Base-by-base conservation (phyloP, 352 stramenopile species). In the Phytophthora constricta region DNA sequence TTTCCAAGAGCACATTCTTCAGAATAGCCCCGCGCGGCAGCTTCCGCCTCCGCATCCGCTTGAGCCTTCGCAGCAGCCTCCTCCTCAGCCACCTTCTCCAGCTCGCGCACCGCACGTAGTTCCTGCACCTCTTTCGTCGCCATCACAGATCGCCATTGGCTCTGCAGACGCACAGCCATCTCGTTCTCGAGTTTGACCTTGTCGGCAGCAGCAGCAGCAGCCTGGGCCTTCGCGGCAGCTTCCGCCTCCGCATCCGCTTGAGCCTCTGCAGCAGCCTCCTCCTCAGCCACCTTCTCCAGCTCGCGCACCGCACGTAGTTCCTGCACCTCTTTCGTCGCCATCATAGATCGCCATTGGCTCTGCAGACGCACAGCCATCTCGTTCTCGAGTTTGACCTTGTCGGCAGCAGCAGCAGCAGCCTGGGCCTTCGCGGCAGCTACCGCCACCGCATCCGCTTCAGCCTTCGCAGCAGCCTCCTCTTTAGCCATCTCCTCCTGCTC, bases 101-200 rank as follows among this genome's bases (percentile, higher is more conserved):
- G 41, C 41, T 47, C 41, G 9, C 41, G 41, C 17, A 17, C 41
- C 7, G 13, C 39, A 16, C 45, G 54, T 11, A 53, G 54, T 41
- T 19, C n/a, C 7, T 41, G 23, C 48, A 43, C 39, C 5, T 52
- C 37, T 20, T 42, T 22, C 2, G 17, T 23, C 16, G 59, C 54
- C 11, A 51, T 48, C 41, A 45, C 65, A 27, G 52, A 47, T 25
- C 68, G 56, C 58, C 68, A 75, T 49, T 67, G 41, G 25, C 55
- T 47, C 54, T 62, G 61, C 28, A 69, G 48, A 23, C 45, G 28
- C 11, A 58, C 60, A 0, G 68, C 68, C 68, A 73, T 73, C 4
- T 56, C 17, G 9, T 26, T 41, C 41, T 76, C 42, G 0, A 73
- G 26, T 5, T 58, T 54, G 10, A 17, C 37, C 37, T 45, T 45